Evolutionary conservation across 2,329 filamentous ascomycete genomes (phyloP).

Genomic region (Talaromyces sp.): DNA sequence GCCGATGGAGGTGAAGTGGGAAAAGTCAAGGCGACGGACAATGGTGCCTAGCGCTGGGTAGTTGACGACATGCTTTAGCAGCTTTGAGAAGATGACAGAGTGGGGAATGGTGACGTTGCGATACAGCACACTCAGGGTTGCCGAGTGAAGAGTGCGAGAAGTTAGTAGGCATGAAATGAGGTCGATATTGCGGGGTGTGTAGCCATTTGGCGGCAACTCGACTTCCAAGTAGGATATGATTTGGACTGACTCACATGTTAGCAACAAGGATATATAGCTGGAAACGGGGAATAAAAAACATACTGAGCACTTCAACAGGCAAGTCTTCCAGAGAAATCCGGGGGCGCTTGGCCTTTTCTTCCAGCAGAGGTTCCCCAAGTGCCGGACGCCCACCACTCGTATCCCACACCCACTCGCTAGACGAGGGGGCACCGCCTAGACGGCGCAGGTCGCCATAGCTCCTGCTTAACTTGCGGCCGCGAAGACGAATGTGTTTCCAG

Average conservation of each 20-base stretch:
- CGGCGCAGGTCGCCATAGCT: slow-evolving; percentile 40
- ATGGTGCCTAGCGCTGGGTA: slow-evolving; percentile 68
- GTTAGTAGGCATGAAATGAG: slow-evolving; percentile 69
- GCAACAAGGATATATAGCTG: not conserved
- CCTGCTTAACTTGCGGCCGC: slow-evolving; percentile 39
- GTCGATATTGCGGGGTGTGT: slow-evolving; percentile 71
- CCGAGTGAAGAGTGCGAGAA: slow-evolving; percentile 68
- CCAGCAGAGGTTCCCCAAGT: slow-evolving; percentile 19
- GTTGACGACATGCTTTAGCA: slow-evolving; percentile 62
- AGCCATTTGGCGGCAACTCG: slow-evolving; percentile 69
- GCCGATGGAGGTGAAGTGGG: slow-evolving; percentile 76
- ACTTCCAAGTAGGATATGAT: slow-evolving; percentile 71
- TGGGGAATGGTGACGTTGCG: slow-evolving; percentile 76
- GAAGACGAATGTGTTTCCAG: slow-evolving; percentile 41
- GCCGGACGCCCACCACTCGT: slow-evolving; percentile 18
- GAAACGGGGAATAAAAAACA: slow-evolving; percentile 30
- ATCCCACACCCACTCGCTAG: slow-evolving; percentile 41
- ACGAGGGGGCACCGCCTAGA: slow-evolving; percentile 26
- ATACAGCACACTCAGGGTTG: slow-evolving; percentile 71
- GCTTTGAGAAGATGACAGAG: slow-evolving; percentile 78
- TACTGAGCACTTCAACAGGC: slow-evolving; percentile 67
- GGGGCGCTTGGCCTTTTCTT: slow-evolving; percentile 18
- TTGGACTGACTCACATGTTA: slow-evolving; percentile 45
- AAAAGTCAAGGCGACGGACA: slow-evolving; percentile 75
- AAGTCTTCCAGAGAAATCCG: slow-evolving; percentile 60